These are phyloP conservation scores for Hyphodiscus hymeniophilus DNA, from an alignment of 495 filamentous ascomycete genomes.

Conservation along the genomic window DNA sequence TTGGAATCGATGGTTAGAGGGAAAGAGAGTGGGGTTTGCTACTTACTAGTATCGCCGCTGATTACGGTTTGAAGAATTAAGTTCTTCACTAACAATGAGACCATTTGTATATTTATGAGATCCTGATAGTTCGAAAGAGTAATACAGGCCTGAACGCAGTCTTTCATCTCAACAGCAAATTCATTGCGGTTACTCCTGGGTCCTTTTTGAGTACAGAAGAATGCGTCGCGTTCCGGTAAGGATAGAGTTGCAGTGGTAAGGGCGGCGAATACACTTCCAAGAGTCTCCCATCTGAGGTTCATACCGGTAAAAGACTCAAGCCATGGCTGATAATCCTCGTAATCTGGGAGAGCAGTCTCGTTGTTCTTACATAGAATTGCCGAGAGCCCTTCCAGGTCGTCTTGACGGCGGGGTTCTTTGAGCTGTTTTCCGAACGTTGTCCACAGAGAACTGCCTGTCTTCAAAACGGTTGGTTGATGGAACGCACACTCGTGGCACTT, in stretches of 20 bases:
- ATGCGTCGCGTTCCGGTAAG: constrained; percentile 18
- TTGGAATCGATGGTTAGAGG: too few species aligned
- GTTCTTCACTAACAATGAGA: constrained; percentile 18
- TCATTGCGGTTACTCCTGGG: constrained; percentile 10
- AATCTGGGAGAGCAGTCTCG: constrained; percentile 14
- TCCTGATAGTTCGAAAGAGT: constrained; percentile 21
- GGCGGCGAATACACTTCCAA: constrained; percentile 14
- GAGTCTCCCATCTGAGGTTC: constrained; percentile 22
- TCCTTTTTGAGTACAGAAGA: constrained; percentile 17
- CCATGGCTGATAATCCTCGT: constrained; percentile 20
- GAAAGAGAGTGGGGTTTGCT: neutral
- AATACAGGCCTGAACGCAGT: constrained; percentile 21
- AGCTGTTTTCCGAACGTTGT: constrained; percentile 9
- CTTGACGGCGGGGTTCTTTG: constrained; percentile 7
- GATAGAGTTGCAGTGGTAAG: constrained; percentile 8
- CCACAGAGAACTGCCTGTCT: constrained; percentile 14
- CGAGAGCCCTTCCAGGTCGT: constrained; percentile 11
- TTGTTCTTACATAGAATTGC: constrained; percentile 17
- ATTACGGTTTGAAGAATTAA: constrained; percentile 19
- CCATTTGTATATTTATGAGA: constrained; percentile 19
- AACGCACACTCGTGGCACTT: constrained; percentile 9
- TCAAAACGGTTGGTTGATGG: constrained; percentile 6
- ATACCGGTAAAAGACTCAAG: constrained; percentile 11
- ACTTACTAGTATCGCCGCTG: constrained; percentile 23
- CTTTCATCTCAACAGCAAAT: constrained; percentile 20